Evolutionary conservation across 2,329 filamentous ascomycete species (phyloP).

Genomic region (Hypoxylon rubiginosum): DNA sequence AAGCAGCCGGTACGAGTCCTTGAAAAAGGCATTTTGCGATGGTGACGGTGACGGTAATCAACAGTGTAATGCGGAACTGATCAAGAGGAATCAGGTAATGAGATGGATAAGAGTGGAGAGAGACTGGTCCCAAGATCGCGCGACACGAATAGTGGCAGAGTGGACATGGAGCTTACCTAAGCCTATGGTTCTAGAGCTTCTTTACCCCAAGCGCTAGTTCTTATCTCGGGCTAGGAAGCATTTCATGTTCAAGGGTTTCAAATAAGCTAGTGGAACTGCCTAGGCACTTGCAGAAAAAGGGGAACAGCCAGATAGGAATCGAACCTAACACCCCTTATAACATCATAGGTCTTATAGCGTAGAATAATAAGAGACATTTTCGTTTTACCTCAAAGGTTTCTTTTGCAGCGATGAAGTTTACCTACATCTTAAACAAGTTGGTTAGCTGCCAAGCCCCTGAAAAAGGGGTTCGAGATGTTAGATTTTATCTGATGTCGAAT

Average conservation of each 20-base stretch:
- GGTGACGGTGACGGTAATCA: not conserved
- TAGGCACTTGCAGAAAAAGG: no score
- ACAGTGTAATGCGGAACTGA: conserved; percentile 1
- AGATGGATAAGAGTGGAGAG: not conserved
- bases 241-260: no score
- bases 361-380: no score
- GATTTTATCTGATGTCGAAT: no score
- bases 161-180: not conserved
- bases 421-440: not conserved
- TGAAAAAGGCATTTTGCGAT: conserved; percentile 41
- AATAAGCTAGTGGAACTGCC: no score
- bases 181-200: not conserved
- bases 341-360: no score
- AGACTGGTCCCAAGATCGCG: no score
- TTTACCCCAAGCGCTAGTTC: not conserved
- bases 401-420: not conserved
- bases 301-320: no score
- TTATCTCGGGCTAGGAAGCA: not conserved
- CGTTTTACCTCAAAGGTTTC: no score
- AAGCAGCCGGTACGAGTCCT: conserved; percentile 50
- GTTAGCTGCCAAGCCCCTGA: no score
- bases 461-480: conserved; percentile 5
- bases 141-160: not conserved
- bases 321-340: no score
- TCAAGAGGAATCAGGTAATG: not conserved